A percentile compares a stretch with the other conserved stretches of the same genome.
phyloP scores from a whole-genome alignment of 345 rosid species.

The Citrus glauca region DNA sequence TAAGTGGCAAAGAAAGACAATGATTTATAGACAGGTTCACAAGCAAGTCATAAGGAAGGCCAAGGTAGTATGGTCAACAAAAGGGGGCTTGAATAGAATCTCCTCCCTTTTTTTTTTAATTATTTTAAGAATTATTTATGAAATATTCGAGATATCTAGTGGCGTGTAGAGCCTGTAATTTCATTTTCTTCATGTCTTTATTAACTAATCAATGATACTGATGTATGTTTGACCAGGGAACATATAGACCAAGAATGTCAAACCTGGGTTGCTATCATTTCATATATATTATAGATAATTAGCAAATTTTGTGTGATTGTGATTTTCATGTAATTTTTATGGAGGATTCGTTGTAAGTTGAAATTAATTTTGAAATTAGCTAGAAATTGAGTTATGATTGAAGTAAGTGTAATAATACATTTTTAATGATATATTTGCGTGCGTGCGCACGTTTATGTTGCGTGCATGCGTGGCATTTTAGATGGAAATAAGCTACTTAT shows the following conservation, averaged over 20 bases:
- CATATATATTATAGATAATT: too few species aligned
- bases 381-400: too few species aligned
- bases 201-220: background rate
- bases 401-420: too few species aligned
- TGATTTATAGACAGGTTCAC: background rate
- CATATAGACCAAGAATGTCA: background rate
- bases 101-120: background rate
- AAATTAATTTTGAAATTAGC: too few species aligned
- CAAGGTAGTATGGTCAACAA: background rate
- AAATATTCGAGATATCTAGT: background rate
- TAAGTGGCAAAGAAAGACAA: background rate
- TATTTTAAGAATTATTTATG: background rate
- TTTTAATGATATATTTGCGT: too few species aligned
- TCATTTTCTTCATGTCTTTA: background rate
- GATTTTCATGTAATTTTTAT: too few species aligned
- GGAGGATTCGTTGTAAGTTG: too few species aligned
- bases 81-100: background rate
- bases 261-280: background rate
- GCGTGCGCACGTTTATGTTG: too few species aligned
- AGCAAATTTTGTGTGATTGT: too few species aligned
- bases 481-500: too few species aligned
- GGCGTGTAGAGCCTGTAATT: background rate
- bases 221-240: background rate
- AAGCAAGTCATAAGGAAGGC: background rate
- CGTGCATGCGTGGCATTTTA: too few species aligned